Percentiles rank a stretch among this genome's conserved stretches.
phyloP scores from a whole-genome alignment of 1,139 yeast species.

The Candida sojae region DNA sequence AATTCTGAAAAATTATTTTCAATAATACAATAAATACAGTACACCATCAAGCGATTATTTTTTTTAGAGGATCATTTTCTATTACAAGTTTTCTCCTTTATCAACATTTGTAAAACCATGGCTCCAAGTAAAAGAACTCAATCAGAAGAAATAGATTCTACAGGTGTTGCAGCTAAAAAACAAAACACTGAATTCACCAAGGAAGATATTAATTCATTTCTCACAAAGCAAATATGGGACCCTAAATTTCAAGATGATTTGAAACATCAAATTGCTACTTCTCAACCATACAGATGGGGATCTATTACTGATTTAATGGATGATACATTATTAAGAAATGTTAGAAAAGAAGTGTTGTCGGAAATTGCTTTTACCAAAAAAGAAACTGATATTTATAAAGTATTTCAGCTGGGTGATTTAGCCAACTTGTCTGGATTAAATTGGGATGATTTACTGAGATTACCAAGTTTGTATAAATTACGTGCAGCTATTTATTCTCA shows the following conservation, averaged over 20 bases:
- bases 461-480: slow-evolving; percentile 73
- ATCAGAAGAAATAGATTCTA: slow-evolving; percentile 6
- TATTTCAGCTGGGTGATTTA: slow-evolving; percentile 91
- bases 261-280: slow-evolving; percentile 41
- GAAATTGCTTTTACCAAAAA: slow-evolving; percentile 90
- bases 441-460: slow-evolving; percentile 68
- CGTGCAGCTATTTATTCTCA: slow-evolving; percentile 87
- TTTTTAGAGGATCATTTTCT: background rate
- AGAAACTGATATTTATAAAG: slow-evolving; percentile 96
- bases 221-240: slow-evolving; percentile 59
- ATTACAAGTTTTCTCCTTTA: background rate
- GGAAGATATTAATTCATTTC: slow-evolving; percentile 47
- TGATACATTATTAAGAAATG: slow-evolving; percentile 74
- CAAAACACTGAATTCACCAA: slow-evolving; percentile 24
- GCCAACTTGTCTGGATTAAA: slow-evolving; percentile 89
- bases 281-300: slow-evolving; percentile 90
- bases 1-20: too few relatives aligned
- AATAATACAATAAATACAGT: too few relatives aligned
- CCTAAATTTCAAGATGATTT: slow-evolving; percentile 42
- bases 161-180: slow-evolving; percentile 17
- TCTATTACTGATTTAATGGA: slow-evolving; percentile 72
- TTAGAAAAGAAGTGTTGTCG: slow-evolving; percentile 77
- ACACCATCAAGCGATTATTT: background rate
- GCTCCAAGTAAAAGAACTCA: slow-evolving; percentile 6
- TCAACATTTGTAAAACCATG: background rate